Evolutionary conservation across 2,329 filamentous ascomycete species (phyloP), one percentile per base, ranked within the genome.

Genomic region (Diaporthe eres): DNA sequence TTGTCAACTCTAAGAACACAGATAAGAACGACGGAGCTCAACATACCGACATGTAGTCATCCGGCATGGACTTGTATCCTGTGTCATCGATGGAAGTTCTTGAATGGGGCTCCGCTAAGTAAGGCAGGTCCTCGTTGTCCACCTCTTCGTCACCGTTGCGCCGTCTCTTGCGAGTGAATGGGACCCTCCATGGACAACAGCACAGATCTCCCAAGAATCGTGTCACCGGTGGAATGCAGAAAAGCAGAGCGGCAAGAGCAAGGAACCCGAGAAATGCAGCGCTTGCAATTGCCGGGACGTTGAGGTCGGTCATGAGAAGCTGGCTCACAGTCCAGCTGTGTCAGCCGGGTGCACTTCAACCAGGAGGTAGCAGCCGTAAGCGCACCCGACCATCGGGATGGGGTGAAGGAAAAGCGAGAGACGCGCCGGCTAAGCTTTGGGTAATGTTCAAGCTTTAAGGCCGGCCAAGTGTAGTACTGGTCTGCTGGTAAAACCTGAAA

Each of bases 71-170:
- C 15, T 75, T 57, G 6, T 71, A 71, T 1, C 63, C 70, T 3
- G 34, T 67, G 25, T 42, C 53, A 15, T 74, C 55, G n/a, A 55
- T 57, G 2, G 74, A 42, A 13, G 67, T 76, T 10, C 37, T 65
- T 12, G 71, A 9, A 15, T 63, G 61, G 4, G 61, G 74, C 55
- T 75, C 47, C 19, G 67, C 63, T 4, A 61, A 44, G 34, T 75
- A 77, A 5, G 70, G 74, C 57, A 77, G 39, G 10, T 77, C 73
- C 15, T 70, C 61, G 15, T 58, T 71, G 37, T 75, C 75, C 37
- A 77, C 39, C 19, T 77, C 73, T 58, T 77, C 75, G 25, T 77
- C 75, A 3, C n/a, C 74, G n/a, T 77, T 77, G 61, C 49, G 55
- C 17, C 74, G 68, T 49, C 63, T 75, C 42, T 49, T 75, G 55